phyloP scores from a whole-genome alignment of 2,329 filamentous ascomycete species.

The Neofusicoccum laricinum region DNA sequence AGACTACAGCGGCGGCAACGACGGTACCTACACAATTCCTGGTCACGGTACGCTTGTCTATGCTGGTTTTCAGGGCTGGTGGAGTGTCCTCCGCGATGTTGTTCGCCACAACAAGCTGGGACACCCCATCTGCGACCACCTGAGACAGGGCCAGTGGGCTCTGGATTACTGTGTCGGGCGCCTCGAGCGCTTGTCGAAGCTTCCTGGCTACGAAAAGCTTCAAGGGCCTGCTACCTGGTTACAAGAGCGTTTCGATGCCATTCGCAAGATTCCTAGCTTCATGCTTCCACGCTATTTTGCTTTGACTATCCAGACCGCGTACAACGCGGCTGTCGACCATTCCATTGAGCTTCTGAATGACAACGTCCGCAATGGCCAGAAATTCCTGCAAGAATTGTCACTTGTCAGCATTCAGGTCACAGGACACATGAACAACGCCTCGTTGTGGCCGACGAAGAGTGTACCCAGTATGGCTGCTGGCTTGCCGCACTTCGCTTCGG shows the following conservation, averaged over 20 bases:
- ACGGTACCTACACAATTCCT: slow-evolving; percentile 88
- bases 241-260: slow-evolving; percentile 77
- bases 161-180: slow-evolving; percentile 82
- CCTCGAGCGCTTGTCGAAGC: slow-evolving; percentile 68
- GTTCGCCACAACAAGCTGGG: slow-evolving; percentile 87
- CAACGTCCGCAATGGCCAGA: slow-evolving; percentile 76
- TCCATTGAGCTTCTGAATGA: slow-evolving; percentile 75
- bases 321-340: slow-evolving; percentile 76
- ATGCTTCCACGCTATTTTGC: slow-evolving; percentile 91
- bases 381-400: slow-evolving; percentile 82
- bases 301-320: slow-evolving; percentile 81
- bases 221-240: slow-evolving; percentile 72
- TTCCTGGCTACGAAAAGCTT: slow-evolving; percentile 61
- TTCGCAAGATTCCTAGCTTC: slow-evolving; percentile 82
- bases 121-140: slow-evolving; percentile 88
- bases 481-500: slow-evolving; percentile 86
- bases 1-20: slow-evolving; percentile 72
- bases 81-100: slow-evolving; percentile 83
- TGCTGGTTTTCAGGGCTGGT: slow-evolving; percentile 97
- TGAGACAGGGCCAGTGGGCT: slow-evolving; percentile 88
- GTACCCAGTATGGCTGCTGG: slow-evolving; percentile 90
- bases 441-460: slow-evolving; percentile 78
- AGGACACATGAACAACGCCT: slow-evolving; percentile 84
- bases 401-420: slow-evolving; percentile 92
- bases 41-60: slow-evolving; percentile 83